A percentile compares a stretch with the other conserved stretches of the same genome.
These are phyloP conservation scores for Hippophae rhamnoides DNA, from an alignment of 306 rosid species.

Conservation along the genomic window DNA sequence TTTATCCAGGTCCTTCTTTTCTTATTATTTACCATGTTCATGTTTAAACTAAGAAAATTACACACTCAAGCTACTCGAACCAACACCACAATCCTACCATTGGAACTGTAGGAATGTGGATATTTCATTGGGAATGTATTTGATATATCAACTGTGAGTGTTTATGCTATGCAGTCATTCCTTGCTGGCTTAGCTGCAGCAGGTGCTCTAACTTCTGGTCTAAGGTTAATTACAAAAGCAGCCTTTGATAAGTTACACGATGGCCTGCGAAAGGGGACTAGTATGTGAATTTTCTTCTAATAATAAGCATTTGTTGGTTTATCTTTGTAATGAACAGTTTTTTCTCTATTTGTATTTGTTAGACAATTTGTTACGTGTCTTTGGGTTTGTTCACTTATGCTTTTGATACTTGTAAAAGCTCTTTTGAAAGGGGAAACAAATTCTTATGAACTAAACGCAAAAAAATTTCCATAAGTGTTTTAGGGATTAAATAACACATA, in stretches of 20 bases:
- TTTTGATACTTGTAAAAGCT: too few relatives aligned
- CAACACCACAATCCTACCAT: too few relatives aligned
- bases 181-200: slow-evolving; percentile 78
- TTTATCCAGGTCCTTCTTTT: slow-evolving; percentile 54
- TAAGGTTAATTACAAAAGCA: slow-evolving; percentile 59
- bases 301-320: too few relatives aligned
- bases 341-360: too few relatives aligned
- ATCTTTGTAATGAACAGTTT: too few relatives aligned
- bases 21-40: background rate
- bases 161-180: slow-evolving; percentile 46
- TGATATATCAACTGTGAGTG: background rate
- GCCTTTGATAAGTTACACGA: slow-evolving; percentile 46
- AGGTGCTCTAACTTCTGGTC: slow-evolving; percentile 52
- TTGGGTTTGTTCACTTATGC: too few relatives aligned
- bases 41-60: background rate
- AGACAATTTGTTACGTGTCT: too few relatives aligned
- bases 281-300: slow-evolving; percentile 32
- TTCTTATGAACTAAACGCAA: too few relatives aligned
- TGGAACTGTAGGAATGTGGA: background rate
- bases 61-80: background rate
- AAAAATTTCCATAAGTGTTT: too few relatives aligned
- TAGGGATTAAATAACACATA: too few relatives aligned
- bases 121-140: background rate
- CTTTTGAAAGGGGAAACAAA: too few relatives aligned
- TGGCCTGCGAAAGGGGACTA: slow-evolving; percentile 86